Conservation (phyloP, 2,329 filamentous ascomycete species). For the Aspergillus sp. region DNA sequence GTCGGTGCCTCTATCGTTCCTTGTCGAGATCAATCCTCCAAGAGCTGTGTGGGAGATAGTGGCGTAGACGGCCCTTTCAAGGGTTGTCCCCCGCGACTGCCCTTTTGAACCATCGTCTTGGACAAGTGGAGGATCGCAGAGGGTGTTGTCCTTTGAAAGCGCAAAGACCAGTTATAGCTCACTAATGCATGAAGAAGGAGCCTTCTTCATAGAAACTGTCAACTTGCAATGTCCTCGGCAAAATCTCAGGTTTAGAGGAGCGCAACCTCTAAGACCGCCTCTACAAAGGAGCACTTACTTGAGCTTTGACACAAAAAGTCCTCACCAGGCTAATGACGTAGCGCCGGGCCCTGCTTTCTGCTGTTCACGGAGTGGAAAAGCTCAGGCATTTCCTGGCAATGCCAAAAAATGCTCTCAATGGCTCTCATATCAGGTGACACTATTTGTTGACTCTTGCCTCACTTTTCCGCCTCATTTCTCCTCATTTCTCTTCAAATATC, state of each 20-base stretch:
- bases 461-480: slow-evolving; percentile 18
- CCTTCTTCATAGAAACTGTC: not conserved
- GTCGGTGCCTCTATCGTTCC: slow-evolving; percentile 4
- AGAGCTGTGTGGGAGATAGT: not conserved
- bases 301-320: not conserved
- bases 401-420: not conserved
- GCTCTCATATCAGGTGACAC: not conserved
- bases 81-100: not conserved
- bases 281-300: not conserved
- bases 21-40: not conserved
- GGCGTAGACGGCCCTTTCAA: not conserved
- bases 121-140: not conserved
- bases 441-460: not conserved
- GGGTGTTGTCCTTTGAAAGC: not conserved
- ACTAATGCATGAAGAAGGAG: not conserved
- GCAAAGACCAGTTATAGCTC: too few relatives aligned
- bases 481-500: slow-evolving; percentile 5
- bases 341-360: not conserved
- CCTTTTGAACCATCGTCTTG: not conserved
- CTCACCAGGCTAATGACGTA: not conserved
- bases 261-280: not conserved
- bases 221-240: not conserved
- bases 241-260: not conserved
- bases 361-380: not conserved
- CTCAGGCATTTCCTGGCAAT: not conserved